Conservation (phyloP, 345 rosid species). For the Alliaria petiolata region DNA sequence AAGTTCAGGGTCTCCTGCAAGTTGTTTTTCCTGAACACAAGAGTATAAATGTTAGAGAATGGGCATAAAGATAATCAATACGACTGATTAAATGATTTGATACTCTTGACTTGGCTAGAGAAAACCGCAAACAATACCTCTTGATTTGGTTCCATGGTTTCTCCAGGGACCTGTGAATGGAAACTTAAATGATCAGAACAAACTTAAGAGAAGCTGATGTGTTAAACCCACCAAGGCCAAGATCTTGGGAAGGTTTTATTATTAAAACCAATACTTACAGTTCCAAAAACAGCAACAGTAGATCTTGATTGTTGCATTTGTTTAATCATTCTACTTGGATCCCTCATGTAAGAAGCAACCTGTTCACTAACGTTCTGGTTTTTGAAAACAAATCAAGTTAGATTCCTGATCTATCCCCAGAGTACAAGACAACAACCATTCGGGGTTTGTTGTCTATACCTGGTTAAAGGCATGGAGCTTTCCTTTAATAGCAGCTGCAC, state of each 20-base stretch:
- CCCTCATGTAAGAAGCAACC: constrained; percentile 86
- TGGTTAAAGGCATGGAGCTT: constrained; percentile 93
- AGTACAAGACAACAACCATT: neutral
- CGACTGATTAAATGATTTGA: neutral
- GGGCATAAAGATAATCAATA: neutral
- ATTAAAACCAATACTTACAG: constrained; percentile 43
- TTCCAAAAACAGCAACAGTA: constrained; percentile 61
- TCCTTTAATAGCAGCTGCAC: constrained; percentile 84
- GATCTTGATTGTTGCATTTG: constrained; percentile 90
- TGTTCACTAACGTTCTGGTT: constrained; percentile 84
- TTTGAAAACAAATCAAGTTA: constrained; percentile 9
- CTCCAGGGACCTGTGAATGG: constrained; percentile 35
- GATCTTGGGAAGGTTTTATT: neutral
- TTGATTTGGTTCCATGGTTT: constrained; percentile 23
- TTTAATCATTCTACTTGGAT: constrained; percentile 91
- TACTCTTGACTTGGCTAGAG: constrained; percentile 28
- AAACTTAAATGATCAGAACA: constrained; percentile 21
- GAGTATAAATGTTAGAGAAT: neutral
- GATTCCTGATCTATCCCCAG: neutral
- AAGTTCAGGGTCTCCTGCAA: constrained; percentile 84
- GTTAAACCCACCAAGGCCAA: neutral
- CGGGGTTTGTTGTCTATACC: constrained; percentile 39
- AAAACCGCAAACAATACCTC: constrained; percentile 41
- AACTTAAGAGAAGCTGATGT: neutral
- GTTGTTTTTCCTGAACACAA: constrained; percentile 45